phyloP scores from a whole-genome alignment of 768 basidiomycete genomes.

The Solioccasus polychromus region DNA sequence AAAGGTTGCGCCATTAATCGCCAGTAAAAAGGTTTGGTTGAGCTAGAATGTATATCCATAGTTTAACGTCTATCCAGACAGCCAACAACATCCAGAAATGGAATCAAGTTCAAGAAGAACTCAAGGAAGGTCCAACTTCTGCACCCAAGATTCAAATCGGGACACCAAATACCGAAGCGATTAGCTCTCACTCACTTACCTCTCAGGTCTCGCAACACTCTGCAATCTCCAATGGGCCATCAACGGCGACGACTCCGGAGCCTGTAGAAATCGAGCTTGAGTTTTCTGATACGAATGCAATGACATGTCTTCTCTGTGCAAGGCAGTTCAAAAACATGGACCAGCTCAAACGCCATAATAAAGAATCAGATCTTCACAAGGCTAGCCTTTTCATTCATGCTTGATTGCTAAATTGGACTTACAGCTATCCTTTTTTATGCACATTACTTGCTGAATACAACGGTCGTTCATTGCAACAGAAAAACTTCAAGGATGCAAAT shows the following conservation, averaged over 20 bases:
- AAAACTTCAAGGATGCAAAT: conserved; percentile 74
- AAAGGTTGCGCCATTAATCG: conserved; percentile 78
- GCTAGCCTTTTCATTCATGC: conserved; percentile 47
- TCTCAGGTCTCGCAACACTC: conserved; percentile 12
- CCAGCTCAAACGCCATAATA: conserved; percentile 84
- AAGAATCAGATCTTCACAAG: conserved; percentile 95
- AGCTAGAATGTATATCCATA: background rate
- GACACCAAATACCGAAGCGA: conserved; percentile 8
- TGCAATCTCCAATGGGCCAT: conserved; percentile 16
- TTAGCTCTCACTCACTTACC: background rate
- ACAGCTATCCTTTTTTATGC: conserved; percentile 24
- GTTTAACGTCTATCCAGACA: conserved; percentile 47
- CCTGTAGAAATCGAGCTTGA: conserved; percentile 67
- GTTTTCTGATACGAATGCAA: conserved; percentile 69
- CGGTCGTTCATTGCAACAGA: conserved; percentile 47
- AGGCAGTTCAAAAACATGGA: conserved; percentile 90
- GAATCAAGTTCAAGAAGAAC: conserved; percentile 93
- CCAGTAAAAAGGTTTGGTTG: conserved; percentile 72
- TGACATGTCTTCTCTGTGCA: conserved; percentile 88
- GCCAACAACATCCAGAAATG: conserved; percentile 93
- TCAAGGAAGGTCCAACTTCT: conserved; percentile 46
- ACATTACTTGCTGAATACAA: conserved; percentile 1
- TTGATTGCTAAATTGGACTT: conserved; percentile 28
- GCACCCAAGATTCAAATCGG: conserved; percentile 17
- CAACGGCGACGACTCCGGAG: conserved; percentile 36